phyloP scores from a whole-genome alignment of 2,329 filamentous ascomycete genomes.

The Bipolaris oryzae region DNA sequence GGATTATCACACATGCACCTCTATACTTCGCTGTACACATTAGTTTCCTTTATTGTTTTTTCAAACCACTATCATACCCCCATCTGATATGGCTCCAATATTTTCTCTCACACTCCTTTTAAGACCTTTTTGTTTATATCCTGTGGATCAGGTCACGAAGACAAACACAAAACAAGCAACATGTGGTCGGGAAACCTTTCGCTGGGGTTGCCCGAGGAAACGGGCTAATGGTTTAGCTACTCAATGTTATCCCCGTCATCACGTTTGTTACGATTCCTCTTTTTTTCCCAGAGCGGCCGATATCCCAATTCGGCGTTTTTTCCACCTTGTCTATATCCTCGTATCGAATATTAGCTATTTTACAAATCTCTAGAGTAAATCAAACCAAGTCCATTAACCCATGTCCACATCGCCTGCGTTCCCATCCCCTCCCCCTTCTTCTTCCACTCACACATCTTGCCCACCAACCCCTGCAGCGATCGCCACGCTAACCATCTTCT shows the following conservation, averaged over 20 bases:
- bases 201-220: background rate
- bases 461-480: no score
- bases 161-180: constrained; percentile 9
- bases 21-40: constrained; percentile 42
- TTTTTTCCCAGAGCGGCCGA: constrained; percentile 1
- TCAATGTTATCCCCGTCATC: constrained; percentile 28
- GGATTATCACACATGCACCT: constrained; percentile 11
- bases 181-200: constrained; percentile 5
- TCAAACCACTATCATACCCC: constrained; percentile 16
- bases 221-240: constrained; percentile 13
- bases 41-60: constrained; percentile 28
- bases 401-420: no score
- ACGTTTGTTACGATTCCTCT: background rate
- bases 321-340: background rate
- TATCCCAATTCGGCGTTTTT: constrained; percentile 8
- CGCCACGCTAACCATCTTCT: no score
- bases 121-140: constrained; percentile 10
- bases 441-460: no score
- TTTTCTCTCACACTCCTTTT: constrained; percentile 23
- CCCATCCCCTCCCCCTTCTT: no score
- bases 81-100: constrained; percentile 9
- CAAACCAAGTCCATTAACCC: background rate
- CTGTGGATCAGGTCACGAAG: constrained; percentile 19
- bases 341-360: no score
- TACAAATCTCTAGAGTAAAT: background rate